Evolutionary conservation across 306 rosid genomes (phyloP), one percentile per base, ranked within the genome.

Genomic region (Benincasa hispida): DNA sequence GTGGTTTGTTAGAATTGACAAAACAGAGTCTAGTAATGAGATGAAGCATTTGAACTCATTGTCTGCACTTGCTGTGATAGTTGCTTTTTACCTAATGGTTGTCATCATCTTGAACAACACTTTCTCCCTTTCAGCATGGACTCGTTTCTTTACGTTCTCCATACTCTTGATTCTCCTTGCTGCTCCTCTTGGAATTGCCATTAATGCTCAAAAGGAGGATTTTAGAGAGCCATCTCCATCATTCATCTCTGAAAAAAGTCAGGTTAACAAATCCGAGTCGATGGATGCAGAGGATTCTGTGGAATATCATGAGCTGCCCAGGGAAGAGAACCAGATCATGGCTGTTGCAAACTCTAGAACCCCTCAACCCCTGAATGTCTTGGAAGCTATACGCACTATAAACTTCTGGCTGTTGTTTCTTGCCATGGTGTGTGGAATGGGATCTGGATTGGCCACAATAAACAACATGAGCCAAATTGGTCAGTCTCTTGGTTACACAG

Each of bases 401-500:
- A 85, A 91, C 15, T 93, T 93, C 77, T 93, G 98, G 98, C 78
- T 91, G 83, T 78, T 93, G 85, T 91, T 89, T 61, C 34, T 82
- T 27, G 87, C 91, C 50, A 91, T 91, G 94, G 45, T 87, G 47
- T 84, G 91, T 14, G 98, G 98, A 68, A 86, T 93, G 86, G 98
- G 96, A 25, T 87, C 97, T 19, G 97, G 92, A 55, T 70, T 90
- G 60, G 89, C 94, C 37, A 84, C 92, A 21, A 86, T 91, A 32
- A 93, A 93, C 81, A 93, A 93, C 88, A 85, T 91, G 92, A 87
- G 91, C 85, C 96, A 93, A 74, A 80, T 90, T 41, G 97, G 98
- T 32, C 62, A 91, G 57, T 93, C 98, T 70, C 87, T 93, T 72
- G 91, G 91, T 24, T 93, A 91, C 78, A 86, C 84, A 56, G 76